These are phyloP conservation scores for Krasilnikovozyma curviuscula DNA, from an alignment of 768 basidiomycete species.

Conservation along the genomic window DNA sequence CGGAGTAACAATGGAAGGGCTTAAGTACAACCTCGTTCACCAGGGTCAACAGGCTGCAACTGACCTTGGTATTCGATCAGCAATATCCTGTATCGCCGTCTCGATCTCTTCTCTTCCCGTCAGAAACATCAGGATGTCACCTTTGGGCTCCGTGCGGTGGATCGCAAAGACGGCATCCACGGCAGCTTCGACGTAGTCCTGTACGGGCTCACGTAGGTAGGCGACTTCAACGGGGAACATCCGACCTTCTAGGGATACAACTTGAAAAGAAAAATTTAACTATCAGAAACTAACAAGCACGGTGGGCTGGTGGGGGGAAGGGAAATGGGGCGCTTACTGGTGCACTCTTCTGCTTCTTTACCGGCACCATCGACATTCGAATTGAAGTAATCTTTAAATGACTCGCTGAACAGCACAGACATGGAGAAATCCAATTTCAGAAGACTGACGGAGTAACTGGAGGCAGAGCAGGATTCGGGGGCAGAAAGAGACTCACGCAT, in stretches of 20 bases:
- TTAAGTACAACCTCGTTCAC: neutral
- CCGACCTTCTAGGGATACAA: conserved; percentile 79
- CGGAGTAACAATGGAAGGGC: neutral
- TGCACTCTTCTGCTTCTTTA: conserved; percentile 5
- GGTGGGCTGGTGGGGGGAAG: neutral
- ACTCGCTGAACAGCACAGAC: conserved; percentile 26
- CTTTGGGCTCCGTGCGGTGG: conserved; percentile 36
- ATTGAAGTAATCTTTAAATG: conserved; percentile 77
- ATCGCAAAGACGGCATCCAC: conserved; percentile 9
- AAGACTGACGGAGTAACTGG: neutral
- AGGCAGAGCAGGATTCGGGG: neutral
- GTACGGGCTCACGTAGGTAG: conserved; percentile 5
- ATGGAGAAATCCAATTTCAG: neutral
- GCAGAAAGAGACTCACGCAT: conserved; percentile 41
- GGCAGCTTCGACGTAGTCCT: conserved; percentile 8
- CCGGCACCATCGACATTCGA: conserved; percentile 10
- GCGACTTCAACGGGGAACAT: conserved; percentile 70
- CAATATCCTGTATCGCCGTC: conserved; percentile 54
- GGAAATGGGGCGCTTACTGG: conserved; percentile 1
- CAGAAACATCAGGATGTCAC: conserved; percentile 83
- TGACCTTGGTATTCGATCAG: conserved; percentile 58
- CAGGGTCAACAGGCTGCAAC: conserved; percentile 14
- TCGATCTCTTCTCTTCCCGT: conserved; percentile 96
- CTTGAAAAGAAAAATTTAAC: conserved; percentile 9
- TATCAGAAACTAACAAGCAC: neutral